phyloP scores from a whole-genome alignment of 2,329 filamentous ascomycete species.

The Alternaria brassicae region DNA sequence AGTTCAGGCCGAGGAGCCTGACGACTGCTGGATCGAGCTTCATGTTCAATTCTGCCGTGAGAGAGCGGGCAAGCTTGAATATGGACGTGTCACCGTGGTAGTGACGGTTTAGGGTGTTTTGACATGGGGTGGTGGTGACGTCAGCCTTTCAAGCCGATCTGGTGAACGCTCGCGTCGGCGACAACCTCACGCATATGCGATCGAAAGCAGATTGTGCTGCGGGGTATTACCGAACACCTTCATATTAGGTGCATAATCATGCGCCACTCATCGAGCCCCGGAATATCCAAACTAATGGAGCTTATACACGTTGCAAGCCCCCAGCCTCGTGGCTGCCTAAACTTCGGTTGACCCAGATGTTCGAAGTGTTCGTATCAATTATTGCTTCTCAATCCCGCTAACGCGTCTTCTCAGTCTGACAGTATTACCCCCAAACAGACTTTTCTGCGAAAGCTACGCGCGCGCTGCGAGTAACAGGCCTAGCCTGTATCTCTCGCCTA shows the following conservation, averaged over 20 bases:
- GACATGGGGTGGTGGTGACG: slow-evolving; percentile 1
- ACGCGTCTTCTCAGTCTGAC: too few species aligned
- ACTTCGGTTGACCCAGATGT: background rate
- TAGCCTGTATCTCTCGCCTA: too few species aligned
- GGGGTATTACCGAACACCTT: accelerated
- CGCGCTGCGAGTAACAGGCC: background rate
- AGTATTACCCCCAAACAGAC: accelerated
- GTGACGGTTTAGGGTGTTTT: background rate
- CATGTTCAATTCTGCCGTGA: slow-evolving; percentile 36
- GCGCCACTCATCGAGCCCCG: background rate
- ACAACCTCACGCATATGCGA: accelerated
- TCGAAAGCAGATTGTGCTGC: background rate
- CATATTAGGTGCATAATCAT: background rate
- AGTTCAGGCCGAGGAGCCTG: slow-evolving; percentile 66
- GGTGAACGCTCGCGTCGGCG: background rate
- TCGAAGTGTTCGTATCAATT: background rate
- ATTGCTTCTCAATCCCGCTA: background rate
- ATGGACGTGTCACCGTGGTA: background rate
- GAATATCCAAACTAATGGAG: background rate
- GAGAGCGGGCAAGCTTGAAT: background rate
- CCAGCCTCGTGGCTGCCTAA: background rate
- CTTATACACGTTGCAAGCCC: background rate
- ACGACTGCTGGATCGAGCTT: slow-evolving; percentile 69
- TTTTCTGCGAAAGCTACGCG: accelerated
- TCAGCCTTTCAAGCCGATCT: background rate